These are phyloP conservation scores for Quillaja saponaria DNA, from an alignment of 306 rosid species.

Conservation along the genomic window DNA sequence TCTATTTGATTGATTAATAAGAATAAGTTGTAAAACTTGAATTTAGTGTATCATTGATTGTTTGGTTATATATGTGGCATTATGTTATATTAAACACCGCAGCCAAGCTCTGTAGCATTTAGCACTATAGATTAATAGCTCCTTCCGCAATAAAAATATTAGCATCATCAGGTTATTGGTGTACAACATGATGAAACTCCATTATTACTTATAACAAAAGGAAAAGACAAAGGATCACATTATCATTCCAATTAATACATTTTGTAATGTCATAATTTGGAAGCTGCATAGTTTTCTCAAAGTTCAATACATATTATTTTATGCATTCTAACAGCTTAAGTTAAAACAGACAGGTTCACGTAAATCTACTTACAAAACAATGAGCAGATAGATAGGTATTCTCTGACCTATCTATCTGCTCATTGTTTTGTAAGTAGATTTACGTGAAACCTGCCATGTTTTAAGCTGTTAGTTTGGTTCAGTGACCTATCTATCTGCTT, in stretches of 20 bases:
- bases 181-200: background rate
- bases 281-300: constrained; percentile 3
- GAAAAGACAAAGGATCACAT: constrained; percentile 2
- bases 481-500: constrained; percentile 16
- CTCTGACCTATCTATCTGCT: constrained; percentile 20
- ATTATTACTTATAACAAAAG: constrained; percentile 12
- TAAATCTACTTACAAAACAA: too few relatives aligned
- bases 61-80: background rate
- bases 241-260: constrained; percentile 13
- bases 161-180: background rate
- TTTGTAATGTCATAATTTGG: constrained; percentile 2
- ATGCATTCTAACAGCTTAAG: too few relatives aligned
- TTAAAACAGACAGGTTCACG: too few relatives aligned
- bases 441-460: constrained; percentile 14
- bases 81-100: background rate
- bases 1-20: background rate
- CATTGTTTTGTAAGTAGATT: background rate
- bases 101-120: background rate
- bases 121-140: background rate
- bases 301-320: constrained; percentile 11
- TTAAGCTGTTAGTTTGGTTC: constrained; percentile 13
- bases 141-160: background rate
- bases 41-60: too few relatives aligned
- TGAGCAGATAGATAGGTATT: background rate
- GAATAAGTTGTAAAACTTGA: too few relatives aligned